Conservation (phyloP, 1,284 basidiomycete genomes). For the Sporisorium scitamineum region DNA sequence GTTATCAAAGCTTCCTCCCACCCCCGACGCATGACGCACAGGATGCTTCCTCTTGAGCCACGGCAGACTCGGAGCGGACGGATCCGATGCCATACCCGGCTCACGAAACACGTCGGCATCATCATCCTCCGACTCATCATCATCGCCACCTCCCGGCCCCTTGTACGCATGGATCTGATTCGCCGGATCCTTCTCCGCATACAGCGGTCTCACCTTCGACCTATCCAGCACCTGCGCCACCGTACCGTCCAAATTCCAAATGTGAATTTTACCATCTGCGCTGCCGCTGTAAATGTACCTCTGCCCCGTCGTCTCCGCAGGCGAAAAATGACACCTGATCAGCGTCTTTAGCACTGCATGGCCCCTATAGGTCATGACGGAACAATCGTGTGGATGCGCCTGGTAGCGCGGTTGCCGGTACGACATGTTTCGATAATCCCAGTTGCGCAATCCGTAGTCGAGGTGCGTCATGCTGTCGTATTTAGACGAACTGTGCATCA, state of each 20-base stretch:
- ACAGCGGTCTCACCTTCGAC: slow-evolving; percentile 78
- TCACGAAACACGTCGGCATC: slow-evolving; percentile 24
- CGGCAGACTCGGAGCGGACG: slow-evolving; percentile 44
- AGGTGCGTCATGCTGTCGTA: slow-evolving; percentile 74
- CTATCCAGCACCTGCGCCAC: slow-evolving; percentile 87
- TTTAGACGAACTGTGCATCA: slow-evolving; percentile 83
- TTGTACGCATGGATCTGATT: slow-evolving; percentile 68
- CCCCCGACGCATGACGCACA: slow-evolving; percentile 4
- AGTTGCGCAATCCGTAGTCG: slow-evolving; percentile 77
- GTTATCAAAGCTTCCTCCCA: slow-evolving; percentile 10
- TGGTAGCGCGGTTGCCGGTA: slow-evolving; percentile 73
- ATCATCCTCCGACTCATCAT: slow-evolving; percentile 23
- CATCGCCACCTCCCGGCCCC: slow-evolving; percentile 8
- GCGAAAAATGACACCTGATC: slow-evolving; percentile 95
- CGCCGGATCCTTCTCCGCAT: slow-evolving; percentile 57
- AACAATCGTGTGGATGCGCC: slow-evolving; percentile 83
- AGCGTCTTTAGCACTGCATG: slow-evolving; percentile 92
- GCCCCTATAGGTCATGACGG: slow-evolving; percentile 91
- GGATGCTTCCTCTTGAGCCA: slow-evolving; percentile 46
- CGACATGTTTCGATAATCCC: slow-evolving; percentile 80
- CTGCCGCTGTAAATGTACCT: slow-evolving; percentile 95
- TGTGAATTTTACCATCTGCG: slow-evolving; percentile 77
- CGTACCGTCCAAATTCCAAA: slow-evolving; percentile 93
- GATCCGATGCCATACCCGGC: slow-evolving; percentile 47
- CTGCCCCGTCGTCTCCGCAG: slow-evolving; percentile 87